Evolutionary conservation across 2,329 filamentous ascomycete genomes (phyloP), one percentile per base, ranked within the genome.

Genomic region (Cercospora sp.): DNA sequence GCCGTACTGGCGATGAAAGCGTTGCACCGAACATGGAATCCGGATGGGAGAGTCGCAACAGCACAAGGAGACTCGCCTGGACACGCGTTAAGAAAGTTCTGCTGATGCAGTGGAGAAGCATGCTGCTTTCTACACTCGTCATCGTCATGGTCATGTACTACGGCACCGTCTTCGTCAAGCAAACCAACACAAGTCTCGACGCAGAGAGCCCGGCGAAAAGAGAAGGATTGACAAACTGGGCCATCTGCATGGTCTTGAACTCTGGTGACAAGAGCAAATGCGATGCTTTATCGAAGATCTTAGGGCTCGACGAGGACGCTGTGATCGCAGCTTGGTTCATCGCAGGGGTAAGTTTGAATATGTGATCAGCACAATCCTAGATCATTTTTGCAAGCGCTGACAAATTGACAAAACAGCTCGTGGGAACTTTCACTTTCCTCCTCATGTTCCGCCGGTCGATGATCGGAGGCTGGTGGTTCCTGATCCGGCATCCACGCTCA

Each of bases 111-210:
- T 96, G 93, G 93, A 86, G 92, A 72, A 92, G 91, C 45, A 92
- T 95, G 67, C 86, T 89, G 30, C 89, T 96, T 63, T 91, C 94
- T 10, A 80, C 94, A 40, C 87, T 94, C 75, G 93, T 96, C 71
- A 86, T 94, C 71, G 84, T 85, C 67, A 91, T 94, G 76, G 90
- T 94, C 66, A 88, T 94, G 72, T 94, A 94, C 83, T 95, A 95
- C 78, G 88, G 91, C 1, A 82, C 93, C 49, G 85, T 94, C 58
- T 96, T 95, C 76, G 88, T 96, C 51, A 89, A 90, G 77, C 90
- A 71, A 69, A 68, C 94, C 78, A 88, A 88, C 72, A 86, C 89
- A 12, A 67, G 76, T 65, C 84, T 84, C 3, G 81, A 86, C 32
- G 85, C 84, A 55, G 83, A 84, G 2, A 81, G 86, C 37, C 84